A percentile compares a stretch with the other conserved stretches of the same genome.
Conservation (phyloP, 805 yeast genomes). For the Saturnispora dispora region DNA sequence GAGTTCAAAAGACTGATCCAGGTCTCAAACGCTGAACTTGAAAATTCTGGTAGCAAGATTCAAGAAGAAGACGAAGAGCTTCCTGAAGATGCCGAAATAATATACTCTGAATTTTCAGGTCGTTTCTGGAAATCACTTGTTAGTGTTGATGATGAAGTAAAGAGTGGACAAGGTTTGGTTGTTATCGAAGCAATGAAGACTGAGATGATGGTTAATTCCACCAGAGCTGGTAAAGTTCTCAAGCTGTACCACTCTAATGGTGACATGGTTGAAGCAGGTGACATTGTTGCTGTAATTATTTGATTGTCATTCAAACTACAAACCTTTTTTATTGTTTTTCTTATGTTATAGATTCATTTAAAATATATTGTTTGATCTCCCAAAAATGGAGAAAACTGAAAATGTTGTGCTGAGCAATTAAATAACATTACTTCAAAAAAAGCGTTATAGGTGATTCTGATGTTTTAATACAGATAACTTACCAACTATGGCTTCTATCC, state of each 20-base stretch:
- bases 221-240: conserved; percentile 60
- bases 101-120: conserved; percentile 94
- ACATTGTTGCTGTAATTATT: conserved; percentile 76
- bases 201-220: conserved; percentile 80
- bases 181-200: conserved; percentile 98
- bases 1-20: conserved; percentile 82
- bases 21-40: conserved; percentile 67
- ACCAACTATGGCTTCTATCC: background rate
- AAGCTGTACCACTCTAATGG: conserved; percentile 77
- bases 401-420: background rate
- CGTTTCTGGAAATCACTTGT: conserved; percentile 92
- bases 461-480: background rate
- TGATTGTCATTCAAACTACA: conserved; percentile 14
- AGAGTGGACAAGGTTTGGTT: conserved; percentile 68
- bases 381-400: background rate
- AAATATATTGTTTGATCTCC: background rate
- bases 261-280: conserved; percentile 96
- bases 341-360: background rate
- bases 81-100: conserved; percentile 72
- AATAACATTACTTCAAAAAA: background rate
- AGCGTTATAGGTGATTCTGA: background rate
- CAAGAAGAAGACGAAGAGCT: conserved; percentile 45
- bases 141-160: conserved; percentile 65
- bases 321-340: too few species aligned
- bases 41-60: conserved; percentile 36